Base-by-base conservation (phyloP, 2,329 filamentous ascomycete species). In the Dothideomycetes sp. region DNA sequence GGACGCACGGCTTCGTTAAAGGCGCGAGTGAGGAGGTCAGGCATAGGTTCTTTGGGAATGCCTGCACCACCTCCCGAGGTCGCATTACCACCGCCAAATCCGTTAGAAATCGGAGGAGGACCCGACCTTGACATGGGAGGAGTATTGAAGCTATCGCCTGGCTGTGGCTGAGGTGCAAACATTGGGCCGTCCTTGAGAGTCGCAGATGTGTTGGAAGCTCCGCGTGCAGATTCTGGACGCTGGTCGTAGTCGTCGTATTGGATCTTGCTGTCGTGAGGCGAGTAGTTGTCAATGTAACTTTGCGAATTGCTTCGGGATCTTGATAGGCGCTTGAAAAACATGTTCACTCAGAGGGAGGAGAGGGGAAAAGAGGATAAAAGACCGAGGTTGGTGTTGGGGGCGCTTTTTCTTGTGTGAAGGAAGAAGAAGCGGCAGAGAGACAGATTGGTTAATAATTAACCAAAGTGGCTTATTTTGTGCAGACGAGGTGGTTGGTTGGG, bases 1-100 rank as follows among this genome's bases (percentile, higher is more conserved):
- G 69, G 69, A 32, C 65, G 57, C 24, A 73, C 58, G 11, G 69
- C 68, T 53, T 70, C 66, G 51, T 71, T 71, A 64, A 73, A 73
- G 40, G 69, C 69, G 40, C 64, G 64, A 18, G 66, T 61, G 17
- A 73, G 58, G 32, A 71, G 62, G 51, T 73, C 69, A 10, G 69
- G 69, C 51, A 67, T 63, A 15, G 65, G 59, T 51, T 68, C 66
- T 16, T 49, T 47, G 43, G 53, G 55, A 13, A 44, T 46, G 16
- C 36, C 13, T 2, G 35, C 31, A 17, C 36, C 22, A 12, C 18
- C 29, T 17, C 10, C 34, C 11, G 36, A 23, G 19, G 35, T 33
- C n/a, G 23, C 31, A 19, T 13, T 24, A 25, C 30, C 30, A 15
- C 44, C 45, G 33, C 47, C 47, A 37, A 52, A 51, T 24, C 53